phyloP scores from a whole-genome alignment of 768 basidiomycete genomes.

The Austroboletus festivus region DNA sequence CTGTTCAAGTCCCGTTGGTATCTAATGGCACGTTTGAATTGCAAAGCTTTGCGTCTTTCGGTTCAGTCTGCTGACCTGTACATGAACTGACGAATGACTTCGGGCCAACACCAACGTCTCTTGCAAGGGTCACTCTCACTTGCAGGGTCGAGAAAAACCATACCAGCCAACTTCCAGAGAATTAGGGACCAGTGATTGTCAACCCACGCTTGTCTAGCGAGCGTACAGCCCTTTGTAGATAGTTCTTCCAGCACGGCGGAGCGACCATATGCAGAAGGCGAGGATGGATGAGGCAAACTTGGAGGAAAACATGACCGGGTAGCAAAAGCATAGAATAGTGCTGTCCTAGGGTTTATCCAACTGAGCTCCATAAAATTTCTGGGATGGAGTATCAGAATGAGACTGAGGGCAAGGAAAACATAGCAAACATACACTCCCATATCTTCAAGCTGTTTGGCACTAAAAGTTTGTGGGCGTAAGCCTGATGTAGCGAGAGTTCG shows the following conservation, averaged over 20 bases:
- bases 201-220: slow-evolving; percentile 80
- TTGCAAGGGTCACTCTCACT: slow-evolving; percentile 42
- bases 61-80: slow-evolving; percentile 60
- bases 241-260: slow-evolving; percentile 55
- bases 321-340: slow-evolving; percentile 60
- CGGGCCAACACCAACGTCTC: slow-evolving; percentile 78
- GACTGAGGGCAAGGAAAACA: background rate
- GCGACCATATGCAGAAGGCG: slow-evolving; percentile 41
- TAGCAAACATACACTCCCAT: slow-evolving; percentile 49
- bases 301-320: slow-evolving; percentile 34
- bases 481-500: slow-evolving; percentile 47
- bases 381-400: slow-evolving; percentile 6
- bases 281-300: slow-evolving; percentile 13
- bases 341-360: slow-evolving; percentile 53
- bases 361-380: slow-evolving; percentile 52
- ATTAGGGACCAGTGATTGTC: slow-evolving; percentile 89
- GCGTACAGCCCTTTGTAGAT: slow-evolving; percentile 52
- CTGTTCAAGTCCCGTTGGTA: slow-evolving; percentile 85
- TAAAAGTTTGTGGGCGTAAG: slow-evolving; percentile 48
- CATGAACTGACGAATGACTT: slow-evolving; percentile 77
- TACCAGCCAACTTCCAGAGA: slow-evolving; percentile 92
- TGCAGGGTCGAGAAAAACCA: slow-evolving; percentile 71
- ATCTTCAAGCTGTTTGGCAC: slow-evolving; percentile 40
- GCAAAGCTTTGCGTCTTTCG: background rate
- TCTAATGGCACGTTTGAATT: slow-evolving; percentile 38